Percentiles rank a stretch among this genome's conserved stretches.
phyloP scores from a whole-genome alignment of 2,329 filamentous ascomycete species.

The Cladophialophora carrionii region DNA sequence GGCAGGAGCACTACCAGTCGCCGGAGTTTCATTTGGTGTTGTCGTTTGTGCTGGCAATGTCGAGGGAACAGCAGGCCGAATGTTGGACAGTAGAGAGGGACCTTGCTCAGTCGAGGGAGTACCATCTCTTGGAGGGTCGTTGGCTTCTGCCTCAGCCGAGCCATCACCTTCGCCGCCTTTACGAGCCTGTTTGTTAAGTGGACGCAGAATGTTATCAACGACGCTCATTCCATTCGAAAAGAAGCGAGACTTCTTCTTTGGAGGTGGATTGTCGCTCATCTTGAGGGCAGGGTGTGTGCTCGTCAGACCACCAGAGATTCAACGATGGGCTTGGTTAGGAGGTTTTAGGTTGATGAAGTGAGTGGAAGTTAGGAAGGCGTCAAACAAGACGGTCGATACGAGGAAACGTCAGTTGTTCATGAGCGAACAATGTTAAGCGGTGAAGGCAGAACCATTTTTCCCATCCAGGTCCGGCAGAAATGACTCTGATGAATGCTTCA shows the following conservation, averaged over 20 bases:
- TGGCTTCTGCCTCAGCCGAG: neutral
- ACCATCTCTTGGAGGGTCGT: neutral
- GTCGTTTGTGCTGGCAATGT: neutral
- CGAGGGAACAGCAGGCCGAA: neutral
- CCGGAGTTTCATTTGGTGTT: neutral
- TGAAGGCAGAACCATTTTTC: neutral
- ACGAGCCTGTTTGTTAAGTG: slow-evolving; percentile 15
- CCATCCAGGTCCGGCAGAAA: slow-evolving; percentile 10
- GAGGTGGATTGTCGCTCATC: slow-evolving; percentile 33
- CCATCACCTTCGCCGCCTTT: neutral
- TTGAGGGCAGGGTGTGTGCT: slow-evolving; percentile 7
- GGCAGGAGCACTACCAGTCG: neutral
- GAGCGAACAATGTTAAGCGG: slow-evolving; percentile 10
- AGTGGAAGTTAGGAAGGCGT: neutral
- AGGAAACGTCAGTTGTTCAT: neutral
- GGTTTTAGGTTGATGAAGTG: neutral
- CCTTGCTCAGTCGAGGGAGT: neutral
- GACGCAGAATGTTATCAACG: slow-evolving; percentile 27
- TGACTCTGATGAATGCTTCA: neutral
- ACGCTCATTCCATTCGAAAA: slow-evolving; percentile 34
- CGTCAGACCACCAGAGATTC: neutral
- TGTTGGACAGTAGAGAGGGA: neutral
- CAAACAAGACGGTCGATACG: neutral
- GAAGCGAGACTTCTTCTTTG: slow-evolving; percentile 35
- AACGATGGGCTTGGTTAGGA: neutral